Evolutionary conservation across 305 asterid genomes (phyloP).

Genomic region (Galium porrigens): DNA sequence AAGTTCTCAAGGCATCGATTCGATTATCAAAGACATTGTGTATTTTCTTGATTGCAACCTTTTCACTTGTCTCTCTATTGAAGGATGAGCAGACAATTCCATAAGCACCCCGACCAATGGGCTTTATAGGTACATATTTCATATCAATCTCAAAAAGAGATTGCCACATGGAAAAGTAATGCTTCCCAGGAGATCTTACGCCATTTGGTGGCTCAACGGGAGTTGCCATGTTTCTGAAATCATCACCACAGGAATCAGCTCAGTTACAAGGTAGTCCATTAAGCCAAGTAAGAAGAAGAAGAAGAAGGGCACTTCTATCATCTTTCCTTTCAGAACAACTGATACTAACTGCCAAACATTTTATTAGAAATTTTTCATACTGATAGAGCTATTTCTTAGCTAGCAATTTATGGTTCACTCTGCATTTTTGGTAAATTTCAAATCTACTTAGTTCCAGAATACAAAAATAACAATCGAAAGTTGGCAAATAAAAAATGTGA

Average conservation of each 20-base stretch:
- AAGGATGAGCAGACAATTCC: slow-evolving; percentile 20
- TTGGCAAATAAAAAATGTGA: neutral
- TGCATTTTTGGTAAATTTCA: neutral
- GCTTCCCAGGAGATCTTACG: slow-evolving; percentile 17
- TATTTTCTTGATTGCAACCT: slow-evolving; percentile 22
- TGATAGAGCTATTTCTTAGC: neutral
- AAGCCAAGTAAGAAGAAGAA: neutral
- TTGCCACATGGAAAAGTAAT: slow-evolving; percentile 22
- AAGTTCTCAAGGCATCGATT: slow-evolving; percentile 53
- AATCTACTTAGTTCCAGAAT: neutral
- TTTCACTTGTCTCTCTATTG: slow-evolving; percentile 18
- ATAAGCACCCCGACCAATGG: slow-evolving; percentile 20
- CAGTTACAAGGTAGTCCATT: neutral
- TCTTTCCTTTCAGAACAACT: neutral
- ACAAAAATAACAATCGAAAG: neutral
- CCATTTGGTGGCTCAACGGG: slow-evolving; percentile 24
- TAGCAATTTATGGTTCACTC: no score
- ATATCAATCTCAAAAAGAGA: slow-evolving; percentile 20
- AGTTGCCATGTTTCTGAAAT: slow-evolving; percentile 18
- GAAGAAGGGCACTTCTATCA: neutral
- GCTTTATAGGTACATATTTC: slow-evolving; percentile 20
- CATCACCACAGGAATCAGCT: slow-evolving; percentile 5
- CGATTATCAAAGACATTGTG: slow-evolving; percentile 21
- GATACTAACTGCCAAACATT: neutral
- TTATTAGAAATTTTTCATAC: neutral